Conservation (phyloP, 805 yeast species). For the Lachancea quebecensis region DNA sequence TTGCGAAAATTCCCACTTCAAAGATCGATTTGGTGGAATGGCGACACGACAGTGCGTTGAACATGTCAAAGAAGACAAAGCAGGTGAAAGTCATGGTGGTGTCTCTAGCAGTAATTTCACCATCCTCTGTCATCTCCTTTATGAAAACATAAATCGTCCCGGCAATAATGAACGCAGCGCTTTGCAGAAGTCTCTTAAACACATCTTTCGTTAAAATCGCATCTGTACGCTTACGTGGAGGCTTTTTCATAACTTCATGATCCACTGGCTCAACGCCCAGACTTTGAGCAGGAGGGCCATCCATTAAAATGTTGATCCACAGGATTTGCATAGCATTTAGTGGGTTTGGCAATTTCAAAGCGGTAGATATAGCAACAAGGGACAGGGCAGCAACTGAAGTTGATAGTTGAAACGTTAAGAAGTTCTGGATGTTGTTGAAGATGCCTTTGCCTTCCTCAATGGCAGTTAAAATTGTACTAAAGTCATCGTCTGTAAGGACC, state of each 20-base stretch:
- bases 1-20: constrained; percentile 67
- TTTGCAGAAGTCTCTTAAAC: constrained; percentile 63
- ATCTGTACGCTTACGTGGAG: constrained; percentile 89
- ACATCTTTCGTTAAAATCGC: constrained; percentile 69
- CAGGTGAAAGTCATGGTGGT: constrained; percentile 99
- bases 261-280: constrained; percentile 97
- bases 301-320: constrained; percentile 97
- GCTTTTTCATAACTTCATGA: constrained; percentile 88
- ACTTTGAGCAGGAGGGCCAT: constrained; percentile 98
- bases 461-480: constrained; percentile 50
- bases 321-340: constrained; percentile 96
- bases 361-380: constrained; percentile 77
- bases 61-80: constrained; percentile 93
- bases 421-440: constrained; percentile 90
- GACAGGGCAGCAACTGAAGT: constrained; percentile 94
- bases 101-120: constrained; percentile 82
- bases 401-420: constrained; percentile 89
- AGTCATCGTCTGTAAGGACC: constrained; percentile 94
- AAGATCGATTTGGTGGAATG: constrained; percentile 79
- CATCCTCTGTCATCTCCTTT: constrained; percentile 74
- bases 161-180: constrained; percentile 67
- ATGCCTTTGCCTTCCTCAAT: constrained; percentile 98
- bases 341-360: constrained; percentile 86
- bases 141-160: constrained; percentile 88
- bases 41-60: constrained; percentile 91